Evolutionary conservation across 148 eudicot species (phyloP).

Genomic region (Euryodendron excelsum): DNA sequence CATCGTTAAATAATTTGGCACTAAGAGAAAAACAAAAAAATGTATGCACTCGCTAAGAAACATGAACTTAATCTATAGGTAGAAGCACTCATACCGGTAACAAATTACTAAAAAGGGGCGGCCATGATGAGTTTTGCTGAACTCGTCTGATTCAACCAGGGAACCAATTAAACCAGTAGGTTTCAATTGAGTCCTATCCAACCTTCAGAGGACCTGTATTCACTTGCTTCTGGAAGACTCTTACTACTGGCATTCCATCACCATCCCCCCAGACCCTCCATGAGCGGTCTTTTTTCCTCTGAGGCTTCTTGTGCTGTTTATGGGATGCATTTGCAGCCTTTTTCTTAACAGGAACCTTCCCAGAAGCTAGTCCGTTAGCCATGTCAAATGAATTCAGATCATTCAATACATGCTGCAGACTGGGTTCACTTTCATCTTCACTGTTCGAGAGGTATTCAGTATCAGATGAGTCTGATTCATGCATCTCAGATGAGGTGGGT

Average conservation of each 20-base stretch:
- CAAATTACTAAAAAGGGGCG: background rate
- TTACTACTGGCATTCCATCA: conserved; percentile 80
- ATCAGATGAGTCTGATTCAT: conserved; percentile 56
- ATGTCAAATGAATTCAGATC: conserved; percentile 76
- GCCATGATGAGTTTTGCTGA: background rate
- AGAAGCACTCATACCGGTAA: background rate
- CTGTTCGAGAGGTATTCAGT: conserved; percentile 27
- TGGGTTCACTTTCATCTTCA: conserved; percentile 34
- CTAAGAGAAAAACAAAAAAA: background rate
- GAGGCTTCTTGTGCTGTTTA: conserved; percentile 85
- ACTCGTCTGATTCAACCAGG: background rate
- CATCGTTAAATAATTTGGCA: background rate
- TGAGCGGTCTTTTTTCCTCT: conserved; percentile 79
- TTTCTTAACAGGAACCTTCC: conserved; percentile 36
- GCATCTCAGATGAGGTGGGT: conserved; percentile 27
- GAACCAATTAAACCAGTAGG: background rate
- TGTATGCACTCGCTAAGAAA: background rate
- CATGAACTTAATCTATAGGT: background rate
- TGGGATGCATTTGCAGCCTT: conserved; percentile 52
- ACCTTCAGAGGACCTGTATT: conserved; percentile 53
- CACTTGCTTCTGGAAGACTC: conserved; percentile 70
- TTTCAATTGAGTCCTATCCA: conserved; percentile 8
- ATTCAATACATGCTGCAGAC: conserved; percentile 53
- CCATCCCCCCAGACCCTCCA: conserved; percentile 76
- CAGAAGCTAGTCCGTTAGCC: conserved; percentile 53